A percentile compares a stretch with the other conserved stretches of the same genome.
phyloP scores from a whole-genome alignment of 2,329 filamentous ascomycete genomes.

The Colletotrichum tropicale region DNA sequence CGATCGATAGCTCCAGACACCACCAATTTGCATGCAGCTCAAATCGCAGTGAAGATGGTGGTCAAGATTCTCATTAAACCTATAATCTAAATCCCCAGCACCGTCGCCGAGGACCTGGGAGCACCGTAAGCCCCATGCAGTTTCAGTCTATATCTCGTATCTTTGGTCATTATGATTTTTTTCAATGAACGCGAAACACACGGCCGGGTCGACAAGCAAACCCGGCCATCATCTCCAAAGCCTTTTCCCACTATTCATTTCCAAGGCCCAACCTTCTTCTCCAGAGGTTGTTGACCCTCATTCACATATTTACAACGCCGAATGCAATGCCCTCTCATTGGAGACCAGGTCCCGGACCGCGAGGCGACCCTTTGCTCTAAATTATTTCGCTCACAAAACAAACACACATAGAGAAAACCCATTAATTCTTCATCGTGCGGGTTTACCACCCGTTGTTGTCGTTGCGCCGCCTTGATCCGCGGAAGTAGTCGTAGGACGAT shows the following conservation, averaged over 20 bases:
- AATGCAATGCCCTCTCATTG: conserved; percentile 9
- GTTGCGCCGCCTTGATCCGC: conserved; percentile 40
- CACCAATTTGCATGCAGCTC: accelerated
- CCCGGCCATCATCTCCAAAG: neutral
- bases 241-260: neutral
- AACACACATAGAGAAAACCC: neutral
- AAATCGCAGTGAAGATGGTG: neutral
- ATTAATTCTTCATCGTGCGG: neutral
- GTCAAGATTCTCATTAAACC: conserved; percentile 11
- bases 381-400: conserved; percentile 8
- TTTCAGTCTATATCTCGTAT: conserved; percentile 20
- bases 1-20: neutral
- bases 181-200: neutral
- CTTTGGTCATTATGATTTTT: conserved; percentile 19
- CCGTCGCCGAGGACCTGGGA: neutral
- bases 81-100: neutral
- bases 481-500: conserved; percentile 62
- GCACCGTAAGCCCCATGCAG: neutral
- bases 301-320: conserved; percentile 1
- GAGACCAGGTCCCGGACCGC: neutral
- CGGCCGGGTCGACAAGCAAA: neutral
- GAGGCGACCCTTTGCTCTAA: neutral
- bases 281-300: neutral
- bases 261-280: neutral
- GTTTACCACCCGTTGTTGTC: conserved; percentile 44